Base-by-base conservation (phyloP, 2,329 filamentous ascomycete species). In the Cordyceps javanica region DNA sequence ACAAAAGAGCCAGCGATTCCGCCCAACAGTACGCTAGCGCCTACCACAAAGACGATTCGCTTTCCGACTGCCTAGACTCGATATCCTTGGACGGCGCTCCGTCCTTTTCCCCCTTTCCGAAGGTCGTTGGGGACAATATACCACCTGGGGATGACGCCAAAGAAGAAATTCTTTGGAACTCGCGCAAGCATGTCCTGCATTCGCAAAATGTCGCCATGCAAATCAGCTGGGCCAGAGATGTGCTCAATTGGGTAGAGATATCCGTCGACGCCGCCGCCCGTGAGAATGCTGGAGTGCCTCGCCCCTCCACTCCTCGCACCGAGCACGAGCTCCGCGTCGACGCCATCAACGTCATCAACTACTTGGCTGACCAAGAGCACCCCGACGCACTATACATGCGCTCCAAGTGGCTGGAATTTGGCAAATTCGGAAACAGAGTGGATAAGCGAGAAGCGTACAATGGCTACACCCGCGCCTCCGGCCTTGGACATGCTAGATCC, bases 401-500 rank as follows among this genome's bases (percentile, higher is more conserved):
- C 66, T 90, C 91, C 60, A 97, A 96, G 81, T 99, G 94, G 94
- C 80, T 96, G 52, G 94, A 99, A 70, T 99, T 97, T 78, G 94
- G 94, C 65, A 96, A 96, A 69, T 97, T 97, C 69, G 91, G 91
- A 39, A 86, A 88, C 71, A 85, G 91, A 28, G 80, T 91, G 60
- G 94, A 99, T 77, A 96, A 96, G 76, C 92, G 93, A 67, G 93
- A 97, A 74, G 93, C 94, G 8, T 97, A 95, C 70, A 76, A 86
- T 60, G 89, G 88, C 66, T 99, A 97, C 74, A 85, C 86, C 61
- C 81, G 87, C 66, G 90, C 94, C n/a, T 88, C 91, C 30, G 88
- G 92, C 65, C 86, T 90, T 65, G 91, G 91, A 59, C 96, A 92
- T 73, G 85, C 88, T 23, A 82, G 94, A 65, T 92, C 94, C 21